Evolutionary conservation across 768 basidiomycete genomes (phyloP), one percentile per base, ranked within the genome.

Genomic region (Leccinum variicolor): DNA sequence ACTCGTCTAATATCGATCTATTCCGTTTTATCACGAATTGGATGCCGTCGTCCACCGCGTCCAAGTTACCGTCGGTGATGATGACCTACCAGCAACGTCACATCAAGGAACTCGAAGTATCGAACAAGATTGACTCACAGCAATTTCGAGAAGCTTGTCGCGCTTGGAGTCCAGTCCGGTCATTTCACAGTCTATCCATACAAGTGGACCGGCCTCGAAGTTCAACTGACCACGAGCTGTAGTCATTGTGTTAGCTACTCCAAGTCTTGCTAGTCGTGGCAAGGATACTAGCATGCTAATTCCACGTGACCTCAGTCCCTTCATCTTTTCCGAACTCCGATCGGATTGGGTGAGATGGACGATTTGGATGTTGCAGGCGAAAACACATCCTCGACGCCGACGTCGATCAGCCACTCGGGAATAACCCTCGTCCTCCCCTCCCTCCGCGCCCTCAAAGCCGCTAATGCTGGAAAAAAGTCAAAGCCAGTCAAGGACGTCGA

Each of bases 161-260:
- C 73, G 84, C 50, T 79, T 76, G 4, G 79, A 79, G 65, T 88
- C 73, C 39, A 94, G 77, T 4, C 91, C 91, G 3, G 91, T 92
- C 82, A 93, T 94, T 74, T 94, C 91, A 64, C 90, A 91, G 70
- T 94, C 91, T 52, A 93, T 80, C 92, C 91, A 94, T 47, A 66
- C 66, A 7, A 68, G 58, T 7, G 66, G 66, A 5, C 64, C 66
- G 1, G 48, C 49, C 11, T 59, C 43, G 5, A 50, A 59, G 47
- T 47, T 59, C 9, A 68, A 11, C 26, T 4, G 55, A 25, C 41
- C 23, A 17, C 21, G 36, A 17, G 36, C 17, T 17, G 36, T 17
- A 3, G 36, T 36, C 36, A 31, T 14, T 5, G 14, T 33, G 33
- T 33, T 33, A 14, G 1, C 11, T 31, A 11, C 14, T 33, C 33